phyloP scores from a whole-genome alignment of 148 eudicot genomes.

The Rhododendron ferrugineum region DNA sequence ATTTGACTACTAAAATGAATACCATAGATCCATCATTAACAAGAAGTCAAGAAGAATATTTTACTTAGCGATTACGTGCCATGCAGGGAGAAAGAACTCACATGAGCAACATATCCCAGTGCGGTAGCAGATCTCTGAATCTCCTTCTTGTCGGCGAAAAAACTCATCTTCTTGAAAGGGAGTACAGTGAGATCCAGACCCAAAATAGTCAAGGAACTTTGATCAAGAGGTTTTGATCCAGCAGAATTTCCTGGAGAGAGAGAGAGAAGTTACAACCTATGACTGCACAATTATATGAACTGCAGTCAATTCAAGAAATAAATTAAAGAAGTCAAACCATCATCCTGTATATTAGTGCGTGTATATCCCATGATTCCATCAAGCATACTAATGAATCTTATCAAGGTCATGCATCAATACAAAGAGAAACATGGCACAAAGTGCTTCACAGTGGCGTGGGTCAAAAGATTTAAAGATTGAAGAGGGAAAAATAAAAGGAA shows the following conservation, averaged over 20 bases:
- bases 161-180: slow-evolving; percentile 79
- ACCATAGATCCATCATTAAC: not conserved
- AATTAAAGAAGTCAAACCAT: not conserved
- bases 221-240: slow-evolving; percentile 52
- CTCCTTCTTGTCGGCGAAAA: slow-evolving; percentile 96
- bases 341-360: not conserved
- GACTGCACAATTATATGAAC: slow-evolving; percentile 1
- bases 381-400: not conserved
- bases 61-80: not conserved
- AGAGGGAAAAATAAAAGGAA: not conserved
- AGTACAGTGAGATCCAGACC: slow-evolving; percentile 77
- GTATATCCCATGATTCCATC: not conserved
- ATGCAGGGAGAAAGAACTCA: slow-evolving; percentile 38
- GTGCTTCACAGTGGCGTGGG: not conserved
- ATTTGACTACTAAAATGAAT: not conserved
- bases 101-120: slow-evolving; percentile 94
- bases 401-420: not conserved
- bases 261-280: not conserved
- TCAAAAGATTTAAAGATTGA: not conserved
- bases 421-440: not conserved
- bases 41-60: not conserved
- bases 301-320: not conserved
- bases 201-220: slow-evolving; percentile 65
- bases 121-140: slow-evolving; percentile 92
- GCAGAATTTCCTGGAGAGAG: slow-evolving; percentile 52